A percentile compares a stretch with the other conserved stretches of the same genome.
Evolutionary conservation across 2,329 filamentous ascomycete species (phyloP).

Genomic region (Cordyceps tenuipes): DNA sequence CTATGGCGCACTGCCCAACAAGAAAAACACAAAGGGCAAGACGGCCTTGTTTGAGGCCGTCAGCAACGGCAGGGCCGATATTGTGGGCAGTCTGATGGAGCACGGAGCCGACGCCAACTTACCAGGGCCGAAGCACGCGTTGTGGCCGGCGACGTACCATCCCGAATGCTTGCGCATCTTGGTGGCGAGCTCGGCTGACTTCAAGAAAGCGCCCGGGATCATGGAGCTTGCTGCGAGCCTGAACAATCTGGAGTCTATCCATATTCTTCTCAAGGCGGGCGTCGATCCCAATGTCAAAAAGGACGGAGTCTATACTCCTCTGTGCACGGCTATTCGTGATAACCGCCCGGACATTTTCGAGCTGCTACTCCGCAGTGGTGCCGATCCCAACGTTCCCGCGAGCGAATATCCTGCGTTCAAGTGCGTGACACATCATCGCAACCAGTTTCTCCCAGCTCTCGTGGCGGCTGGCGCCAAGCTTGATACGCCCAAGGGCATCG

Average conservation of each 20-base stretch:
- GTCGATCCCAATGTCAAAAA: conserved; percentile 55
- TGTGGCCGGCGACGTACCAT: conserved; percentile 57
- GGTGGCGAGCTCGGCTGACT: conserved; percentile 50
- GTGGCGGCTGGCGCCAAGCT: conserved; percentile 53
- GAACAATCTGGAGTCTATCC: conserved; percentile 55
- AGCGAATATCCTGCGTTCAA: conserved; percentile 61
- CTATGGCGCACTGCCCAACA: conserved; percentile 50
- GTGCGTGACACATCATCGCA: conserved; percentile 56
- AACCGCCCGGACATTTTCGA: conserved; percentile 53
- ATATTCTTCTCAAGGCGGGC: conserved; percentile 47
- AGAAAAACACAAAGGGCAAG: conserved; percentile 52
- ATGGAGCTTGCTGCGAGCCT: conserved; percentile 56
- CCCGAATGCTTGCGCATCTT: conserved; percentile 50
- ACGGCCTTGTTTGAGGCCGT: conserved; percentile 58
- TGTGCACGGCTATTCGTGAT: conserved; percentile 61
- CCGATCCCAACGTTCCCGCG: conserved; percentile 54
- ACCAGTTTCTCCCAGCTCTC: conserved; percentile 51
- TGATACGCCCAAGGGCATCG: conserved; percentile 52
- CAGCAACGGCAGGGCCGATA: conserved; percentile 44
- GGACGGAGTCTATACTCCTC: conserved; percentile 58
- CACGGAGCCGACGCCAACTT: conserved; percentile 59
- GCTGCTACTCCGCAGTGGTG: conserved; percentile 47
- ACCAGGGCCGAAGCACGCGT: conserved; percentile 59
- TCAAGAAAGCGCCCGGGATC: conserved; percentile 51
- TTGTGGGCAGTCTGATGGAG: conserved; percentile 42